Conservation (phyloP, 257 asterid genomes). For the Galeopsis tetrahit region DNA sequence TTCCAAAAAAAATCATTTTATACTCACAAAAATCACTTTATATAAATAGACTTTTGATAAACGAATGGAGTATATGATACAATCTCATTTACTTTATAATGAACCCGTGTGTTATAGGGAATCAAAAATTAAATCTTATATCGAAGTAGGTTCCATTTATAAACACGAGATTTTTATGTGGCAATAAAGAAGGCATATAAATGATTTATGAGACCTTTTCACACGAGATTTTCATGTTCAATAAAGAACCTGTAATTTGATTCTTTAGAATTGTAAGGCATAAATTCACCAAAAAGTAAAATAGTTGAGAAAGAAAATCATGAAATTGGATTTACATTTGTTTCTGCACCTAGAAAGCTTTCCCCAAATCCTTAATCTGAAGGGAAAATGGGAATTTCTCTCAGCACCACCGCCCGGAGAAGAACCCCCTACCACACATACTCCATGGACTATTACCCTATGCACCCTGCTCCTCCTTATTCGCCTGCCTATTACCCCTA, state of each 20-base stretch:
- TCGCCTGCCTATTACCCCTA: conserved; percentile 45
- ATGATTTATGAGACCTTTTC: no score
- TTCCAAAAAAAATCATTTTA: no score
- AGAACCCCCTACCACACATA: conserved; percentile 38
- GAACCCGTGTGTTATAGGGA: no score
- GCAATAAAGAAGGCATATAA: no score
- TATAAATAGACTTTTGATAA: no score
- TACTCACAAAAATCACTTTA: no score
- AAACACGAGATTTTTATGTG: no score
- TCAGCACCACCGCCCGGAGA: conserved; percentile 56
- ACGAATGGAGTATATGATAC: no score
- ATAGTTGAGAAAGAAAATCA: conserved; percentile 21
- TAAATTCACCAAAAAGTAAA: conserved; percentile 29
- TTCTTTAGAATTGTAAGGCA: conserved; percentile 27
- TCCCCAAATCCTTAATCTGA: conserved; percentile 33
- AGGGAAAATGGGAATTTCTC: conserved; percentile 55
- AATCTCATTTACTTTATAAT: no score
- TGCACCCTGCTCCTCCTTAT: conserved; percentile 42
- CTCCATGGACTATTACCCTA: conserved; percentile 44
- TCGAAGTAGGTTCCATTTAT: no score
- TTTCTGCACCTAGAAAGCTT: conserved; percentile 30
- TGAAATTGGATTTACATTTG: conserved; percentile 36
- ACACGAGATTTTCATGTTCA: no score
- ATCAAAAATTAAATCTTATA: no score
- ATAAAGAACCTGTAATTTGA: conserved; percentile 28